These are phyloP conservation scores for Yarrowia sp. DNA, from an alignment of 805 yeast genomes.

Conservation along the genomic window DNA sequence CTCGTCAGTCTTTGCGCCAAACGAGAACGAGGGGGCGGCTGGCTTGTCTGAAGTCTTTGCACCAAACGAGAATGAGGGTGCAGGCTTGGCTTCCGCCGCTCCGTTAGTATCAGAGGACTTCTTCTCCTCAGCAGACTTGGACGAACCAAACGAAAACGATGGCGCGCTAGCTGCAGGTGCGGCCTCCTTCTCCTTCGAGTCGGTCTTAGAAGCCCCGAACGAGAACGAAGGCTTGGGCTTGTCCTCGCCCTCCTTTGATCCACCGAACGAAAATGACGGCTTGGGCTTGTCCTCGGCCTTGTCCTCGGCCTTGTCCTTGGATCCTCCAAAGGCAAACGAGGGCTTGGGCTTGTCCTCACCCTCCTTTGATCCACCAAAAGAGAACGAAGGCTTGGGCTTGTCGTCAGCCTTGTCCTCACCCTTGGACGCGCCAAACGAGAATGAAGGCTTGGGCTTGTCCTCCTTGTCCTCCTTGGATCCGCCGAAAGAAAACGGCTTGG, in stretches of 20 bases:
- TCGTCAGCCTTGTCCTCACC: background rate
- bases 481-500: slow-evolving; percentile 9
- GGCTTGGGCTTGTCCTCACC: too few relatives aligned
- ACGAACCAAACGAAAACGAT: background rate
- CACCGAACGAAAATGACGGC: too few relatives aligned
- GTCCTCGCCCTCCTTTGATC: background rate
- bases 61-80: too few relatives aligned
- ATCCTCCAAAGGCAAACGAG: too few relatives aligned
- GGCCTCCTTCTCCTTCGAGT: background rate
- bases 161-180: background rate
- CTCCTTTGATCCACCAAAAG: background rate
- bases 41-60: too few relatives aligned
- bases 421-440: background rate
- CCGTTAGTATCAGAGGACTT: too few relatives aligned
- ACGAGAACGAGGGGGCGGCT: slow-evolving; percentile 24
- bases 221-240: background rate
- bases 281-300: background rate
- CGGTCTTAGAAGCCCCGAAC: background rate
- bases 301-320: background rate
- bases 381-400: slow-evolving; percentile 12
- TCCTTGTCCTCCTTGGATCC: background rate
- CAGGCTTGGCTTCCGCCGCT: background rate
- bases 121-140: background rate
- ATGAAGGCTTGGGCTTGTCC: slow-evolving; percentile 1
- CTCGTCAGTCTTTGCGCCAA: slow-evolving; percentile 37